Conservation (phyloP, 2,329 filamentous ascomycete genomes). For the Aureobasidium subglaciale region DNA sequence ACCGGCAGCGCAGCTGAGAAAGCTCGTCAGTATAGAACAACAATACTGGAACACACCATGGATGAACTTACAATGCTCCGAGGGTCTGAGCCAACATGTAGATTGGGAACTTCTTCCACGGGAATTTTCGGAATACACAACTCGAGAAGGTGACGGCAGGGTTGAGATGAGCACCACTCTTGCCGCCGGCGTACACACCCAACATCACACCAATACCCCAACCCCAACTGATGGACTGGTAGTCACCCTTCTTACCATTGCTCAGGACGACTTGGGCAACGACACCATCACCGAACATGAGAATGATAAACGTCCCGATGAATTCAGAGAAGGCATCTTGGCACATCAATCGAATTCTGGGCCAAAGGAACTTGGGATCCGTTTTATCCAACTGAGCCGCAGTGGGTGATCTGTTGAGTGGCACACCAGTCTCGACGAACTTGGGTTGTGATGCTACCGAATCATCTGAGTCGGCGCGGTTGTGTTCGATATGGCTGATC, state of each 20-base stretch:
- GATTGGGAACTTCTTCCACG: constrained; percentile 59
- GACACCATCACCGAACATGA: constrained; percentile 64
- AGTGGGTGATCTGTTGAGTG: constrained; percentile 25
- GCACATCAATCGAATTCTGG: constrained; percentile 42
- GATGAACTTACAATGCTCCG: constrained; percentile 47
- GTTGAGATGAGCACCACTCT: constrained; percentile 31
- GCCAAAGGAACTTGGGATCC: constrained; percentile 44
- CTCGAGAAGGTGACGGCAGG: constrained; percentile 62
- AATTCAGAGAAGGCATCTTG: constrained; percentile 61
- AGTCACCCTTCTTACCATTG: constrained; percentile 40
- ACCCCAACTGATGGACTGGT: constrained; percentile 47
- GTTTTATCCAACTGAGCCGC: constrained; percentile 21
- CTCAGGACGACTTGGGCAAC: constrained; percentile 63
- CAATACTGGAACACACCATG: background rate
- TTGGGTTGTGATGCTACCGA: constrained; percentile 13
- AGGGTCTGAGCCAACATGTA: constrained; percentile 59
- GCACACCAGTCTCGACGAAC: constrained; percentile 21
- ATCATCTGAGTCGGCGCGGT: constrained; percentile 17
- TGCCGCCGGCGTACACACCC: constrained; percentile 40
- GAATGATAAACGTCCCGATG: constrained; percentile 59
- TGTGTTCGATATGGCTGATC: constrained; percentile 21
- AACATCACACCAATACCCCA: constrained; percentile 55
- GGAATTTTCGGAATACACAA: constrained; percentile 60
- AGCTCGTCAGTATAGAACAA: background rate
- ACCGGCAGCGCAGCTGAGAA: constrained; percentile 36